Conservation (phyloP, 495 filamentous ascomycete species). For the Xylaria scruposa region DNA sequence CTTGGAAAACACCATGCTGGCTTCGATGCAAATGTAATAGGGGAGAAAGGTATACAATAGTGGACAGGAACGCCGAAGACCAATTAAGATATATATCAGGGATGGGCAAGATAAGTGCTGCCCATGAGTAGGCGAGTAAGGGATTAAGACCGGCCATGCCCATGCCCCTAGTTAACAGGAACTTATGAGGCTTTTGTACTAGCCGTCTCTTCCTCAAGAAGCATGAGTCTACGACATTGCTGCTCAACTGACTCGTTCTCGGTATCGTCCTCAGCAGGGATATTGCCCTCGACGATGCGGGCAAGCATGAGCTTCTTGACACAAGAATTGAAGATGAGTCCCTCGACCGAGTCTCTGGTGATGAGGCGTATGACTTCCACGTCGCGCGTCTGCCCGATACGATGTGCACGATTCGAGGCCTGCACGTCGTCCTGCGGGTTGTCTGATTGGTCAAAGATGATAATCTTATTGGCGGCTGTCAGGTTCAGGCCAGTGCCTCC, state of each 20-base stretch:
- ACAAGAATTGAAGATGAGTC: constrained; percentile 87
- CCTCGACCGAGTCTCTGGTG: constrained; percentile 84
- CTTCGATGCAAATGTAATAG: neutral
- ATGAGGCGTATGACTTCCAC: constrained; percentile 87
- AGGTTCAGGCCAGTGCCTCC: constrained; percentile 96
- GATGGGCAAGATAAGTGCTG: neutral
- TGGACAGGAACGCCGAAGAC: neutral
- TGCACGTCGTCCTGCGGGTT: constrained; percentile 97
- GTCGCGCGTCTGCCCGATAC: constrained; percentile 86
- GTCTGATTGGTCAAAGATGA: constrained; percentile 95
- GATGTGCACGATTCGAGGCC: constrained; percentile 94
- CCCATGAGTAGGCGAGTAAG: neutral
- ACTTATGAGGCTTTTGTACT: neutral
- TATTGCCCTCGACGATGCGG: constrained; percentile 67
- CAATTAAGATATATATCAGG: neutral
- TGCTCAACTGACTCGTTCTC: constrained; percentile 39
- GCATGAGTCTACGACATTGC: constrained; percentile 39
- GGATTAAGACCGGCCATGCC: neutral
- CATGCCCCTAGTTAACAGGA: neutral
- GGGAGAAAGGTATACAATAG: neutral
- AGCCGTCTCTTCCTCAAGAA: constrained; percentile 30
- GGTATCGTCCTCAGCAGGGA: constrained; percentile 37
- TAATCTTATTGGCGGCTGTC: constrained; percentile 92
- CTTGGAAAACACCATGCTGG: neutral
- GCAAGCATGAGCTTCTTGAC: constrained; percentile 93